Evolutionary conservation across 2,329 filamentous ascomycete species (phyloP).

Genomic region (Xylariaceae sp.): DNA sequence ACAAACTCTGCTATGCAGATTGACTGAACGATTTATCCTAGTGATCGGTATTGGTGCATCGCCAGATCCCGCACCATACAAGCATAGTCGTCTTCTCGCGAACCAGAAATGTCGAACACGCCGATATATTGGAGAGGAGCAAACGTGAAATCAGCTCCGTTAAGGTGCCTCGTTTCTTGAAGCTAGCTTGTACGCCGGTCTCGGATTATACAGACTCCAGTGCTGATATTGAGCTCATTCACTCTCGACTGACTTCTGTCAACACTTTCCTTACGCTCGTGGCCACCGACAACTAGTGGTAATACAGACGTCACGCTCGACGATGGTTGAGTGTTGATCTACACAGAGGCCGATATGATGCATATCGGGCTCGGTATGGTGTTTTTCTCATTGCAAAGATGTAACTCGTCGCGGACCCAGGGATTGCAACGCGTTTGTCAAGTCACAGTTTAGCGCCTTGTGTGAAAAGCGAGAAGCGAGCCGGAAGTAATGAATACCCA

Average conservation of each 20-base stretch:
- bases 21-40: slow-evolving; percentile 19
- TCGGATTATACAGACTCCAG: neutral
- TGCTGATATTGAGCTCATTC: neutral
- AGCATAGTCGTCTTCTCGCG: neutral
- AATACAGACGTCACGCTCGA: slow-evolving; percentile 1
- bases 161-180: neutral
- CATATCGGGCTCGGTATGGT: neutral
- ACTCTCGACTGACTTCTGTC: neutral
- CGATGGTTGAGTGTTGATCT: neutral
- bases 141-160: neutral
- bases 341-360: neutral
- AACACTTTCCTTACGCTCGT: slow-evolving; percentile 1
- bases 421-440: neutral
- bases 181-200: neutral
- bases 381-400: slow-evolving; percentile 3
- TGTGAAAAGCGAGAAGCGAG: slow-evolving; percentile 2
- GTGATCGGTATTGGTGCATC: neutral
- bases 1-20: slow-evolving; percentile 27
- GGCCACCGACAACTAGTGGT: neutral
- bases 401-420: neutral
- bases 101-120: neutral
- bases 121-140: neutral
- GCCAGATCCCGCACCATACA: neutral
- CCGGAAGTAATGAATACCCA: neutral
- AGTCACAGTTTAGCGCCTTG: neutral